phyloP scores from a whole-genome alignment of 306 rosid genomes.

The Cicer bijugum region DNA sequence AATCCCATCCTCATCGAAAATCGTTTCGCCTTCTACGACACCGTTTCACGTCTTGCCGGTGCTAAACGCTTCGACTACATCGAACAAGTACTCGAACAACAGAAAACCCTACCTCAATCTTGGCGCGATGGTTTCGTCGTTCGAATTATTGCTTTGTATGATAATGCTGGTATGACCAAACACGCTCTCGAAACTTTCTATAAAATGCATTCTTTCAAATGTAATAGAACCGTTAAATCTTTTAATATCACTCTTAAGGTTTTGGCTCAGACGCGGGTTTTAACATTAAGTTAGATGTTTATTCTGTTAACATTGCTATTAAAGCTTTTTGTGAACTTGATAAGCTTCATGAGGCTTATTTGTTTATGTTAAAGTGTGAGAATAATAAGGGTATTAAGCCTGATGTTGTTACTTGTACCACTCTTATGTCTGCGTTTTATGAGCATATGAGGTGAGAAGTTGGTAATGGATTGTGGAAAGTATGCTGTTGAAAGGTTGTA shows the following conservation, averaged over 20 bases:
- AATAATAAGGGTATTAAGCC: conserved; percentile 58
- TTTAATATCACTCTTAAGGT: conserved; percentile 73
- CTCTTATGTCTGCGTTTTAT: conserved; percentile 71
- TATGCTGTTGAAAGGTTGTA: conserved; percentile 52
- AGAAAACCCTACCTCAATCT: conserved; percentile 71
- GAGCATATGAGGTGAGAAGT: conserved; percentile 50
- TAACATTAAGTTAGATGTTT: neutral
- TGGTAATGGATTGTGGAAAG: conserved; percentile 84
- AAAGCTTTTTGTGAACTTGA: conserved; percentile 58
- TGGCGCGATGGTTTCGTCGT: conserved; percentile 76
- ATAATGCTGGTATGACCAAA: conserved; percentile 69
- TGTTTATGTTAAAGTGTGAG: conserved; percentile 58
- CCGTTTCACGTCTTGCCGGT: conserved; percentile 69
- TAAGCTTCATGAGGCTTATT: conserved; percentile 54
- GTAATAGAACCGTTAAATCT: conserved; percentile 71
- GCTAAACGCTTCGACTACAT: conserved; percentile 75
- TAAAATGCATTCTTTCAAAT: conserved; percentile 59
- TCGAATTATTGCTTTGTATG: conserved; percentile 69
- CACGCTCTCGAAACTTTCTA: conserved; percentile 68
- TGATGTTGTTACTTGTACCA: conserved; percentile 72
- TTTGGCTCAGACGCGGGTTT: conserved; percentile 52
- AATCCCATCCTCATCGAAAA: conserved; percentile 65
- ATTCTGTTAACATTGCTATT: too few species aligned
- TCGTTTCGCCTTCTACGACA: conserved; percentile 72
- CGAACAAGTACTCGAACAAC: conserved; percentile 68